Conservation (phyloP, 768 basidiomycete genomes). For the Calvatia gigantea region DNA sequence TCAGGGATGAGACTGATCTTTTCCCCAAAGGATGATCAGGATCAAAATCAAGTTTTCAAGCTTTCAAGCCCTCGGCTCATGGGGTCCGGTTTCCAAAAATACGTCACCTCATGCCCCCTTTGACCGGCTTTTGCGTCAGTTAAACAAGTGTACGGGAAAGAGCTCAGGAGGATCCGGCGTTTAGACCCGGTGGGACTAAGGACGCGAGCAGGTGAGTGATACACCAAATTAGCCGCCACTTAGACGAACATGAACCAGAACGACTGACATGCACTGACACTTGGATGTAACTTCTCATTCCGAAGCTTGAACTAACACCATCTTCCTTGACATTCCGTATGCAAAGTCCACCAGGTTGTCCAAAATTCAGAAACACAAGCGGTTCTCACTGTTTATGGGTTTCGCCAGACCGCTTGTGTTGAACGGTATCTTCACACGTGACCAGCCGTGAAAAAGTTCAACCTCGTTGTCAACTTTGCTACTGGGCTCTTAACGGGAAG, state of each 20-base stretch:
- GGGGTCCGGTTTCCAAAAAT: background rate
- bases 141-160: background rate
- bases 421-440: background rate
- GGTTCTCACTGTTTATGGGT: background rate
- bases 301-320: background rate
- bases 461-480: too few relatives aligned
- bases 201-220: slow-evolving; percentile 5
- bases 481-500: background rate
- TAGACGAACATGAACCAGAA: background rate
- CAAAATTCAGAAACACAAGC: background rate
- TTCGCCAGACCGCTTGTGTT: background rate
- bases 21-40: too few relatives aligned
- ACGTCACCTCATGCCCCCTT: background rate
- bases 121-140: background rate
- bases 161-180: background rate
- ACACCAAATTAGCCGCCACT: background rate
- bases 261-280: background rate
- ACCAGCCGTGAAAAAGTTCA: background rate
- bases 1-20: too few relatives aligned
- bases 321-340: background rate
- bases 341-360: background rate
- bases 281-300: background rate
- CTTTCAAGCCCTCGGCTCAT: too few relatives aligned
- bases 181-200: background rate
- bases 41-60: too few relatives aligned